Conservation (phyloP, 179 eudicot species). For the Corrigiola litoralis region DNA sequence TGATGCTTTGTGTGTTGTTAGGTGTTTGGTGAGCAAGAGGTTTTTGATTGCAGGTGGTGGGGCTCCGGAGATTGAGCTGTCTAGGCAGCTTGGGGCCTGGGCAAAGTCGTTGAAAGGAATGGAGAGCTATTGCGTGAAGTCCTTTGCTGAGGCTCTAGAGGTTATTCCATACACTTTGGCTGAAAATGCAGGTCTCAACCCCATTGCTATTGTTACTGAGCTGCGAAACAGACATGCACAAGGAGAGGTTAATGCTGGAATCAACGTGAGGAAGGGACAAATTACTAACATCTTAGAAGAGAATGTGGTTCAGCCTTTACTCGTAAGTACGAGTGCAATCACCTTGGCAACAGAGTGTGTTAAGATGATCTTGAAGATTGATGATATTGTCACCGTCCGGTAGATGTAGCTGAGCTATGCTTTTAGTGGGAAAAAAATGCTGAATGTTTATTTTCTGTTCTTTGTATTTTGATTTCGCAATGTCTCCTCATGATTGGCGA, state of each 20-base stretch:
- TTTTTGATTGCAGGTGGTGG: conserved; percentile 98
- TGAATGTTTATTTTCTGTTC: neutral
- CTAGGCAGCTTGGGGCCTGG: conserved; percentile 97
- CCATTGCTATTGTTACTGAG: conserved; percentile 86
- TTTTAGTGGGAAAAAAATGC: neutral
- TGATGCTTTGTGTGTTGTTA: conserved; percentile 95
- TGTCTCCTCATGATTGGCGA: conserved; percentile 3
- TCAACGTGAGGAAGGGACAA: conserved; percentile 98
- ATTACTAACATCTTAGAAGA: conserved; percentile 93
- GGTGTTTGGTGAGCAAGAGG: conserved; percentile 90
- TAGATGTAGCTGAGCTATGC: conserved; percentile 31
- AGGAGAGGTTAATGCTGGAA: conserved; percentile 95
- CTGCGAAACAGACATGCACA: conserved; percentile 96
- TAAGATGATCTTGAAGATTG: conserved; percentile 97
- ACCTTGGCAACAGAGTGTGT: conserved; percentile 88
- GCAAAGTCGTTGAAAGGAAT: conserved; percentile 91
- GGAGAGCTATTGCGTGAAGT: conserved; percentile 84
- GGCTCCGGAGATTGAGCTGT: conserved; percentile 94
- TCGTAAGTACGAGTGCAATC: conserved; percentile 93
- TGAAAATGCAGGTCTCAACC: conserved; percentile 96
- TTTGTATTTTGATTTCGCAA: conserved; percentile 12
- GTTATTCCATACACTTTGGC: conserved; percentile 95
- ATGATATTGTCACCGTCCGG: conserved; percentile 96
- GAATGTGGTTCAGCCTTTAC: conserved; percentile 95
- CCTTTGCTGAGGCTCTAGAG: conserved; percentile 96